Evolutionary conservation across 495 filamentous ascomycete genomes (phyloP).

Genomic region (Aspergillus panamensis): DNA sequence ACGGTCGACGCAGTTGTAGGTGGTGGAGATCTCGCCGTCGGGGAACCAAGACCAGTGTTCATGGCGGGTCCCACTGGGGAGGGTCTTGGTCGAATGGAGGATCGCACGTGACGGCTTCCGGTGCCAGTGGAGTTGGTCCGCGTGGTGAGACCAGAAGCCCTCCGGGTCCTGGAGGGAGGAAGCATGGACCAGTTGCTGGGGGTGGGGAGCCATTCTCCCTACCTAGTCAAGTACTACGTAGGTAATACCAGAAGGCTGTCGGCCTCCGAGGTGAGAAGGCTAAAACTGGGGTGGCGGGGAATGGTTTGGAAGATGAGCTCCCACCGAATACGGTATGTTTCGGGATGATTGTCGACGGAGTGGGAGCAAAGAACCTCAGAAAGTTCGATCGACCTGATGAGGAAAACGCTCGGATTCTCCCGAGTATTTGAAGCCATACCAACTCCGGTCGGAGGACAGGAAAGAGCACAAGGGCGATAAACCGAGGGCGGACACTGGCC

Average conservation of each 20-base stretch:
- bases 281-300: too few species aligned
- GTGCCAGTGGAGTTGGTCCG: slow-evolving; percentile 75
- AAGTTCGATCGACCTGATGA: background rate
- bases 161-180: slow-evolving; percentile 53
- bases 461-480: background rate
- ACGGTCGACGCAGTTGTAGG: slow-evolving; percentile 85
- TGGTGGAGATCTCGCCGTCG: slow-evolving; percentile 82
- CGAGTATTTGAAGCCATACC: background rate
- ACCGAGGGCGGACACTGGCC: slow-evolving; percentile 7
- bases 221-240: too few species aligned
- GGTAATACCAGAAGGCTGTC: too few species aligned
- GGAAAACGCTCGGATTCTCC: background rate
- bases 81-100: slow-evolving; percentile 41
- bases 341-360: too few species aligned
- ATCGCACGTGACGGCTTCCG: slow-evolving; percentile 51
- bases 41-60: slow-evolving; percentile 84
- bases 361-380: too few species aligned
- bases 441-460: background rate
- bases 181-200: slow-evolving; percentile 38
- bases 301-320: too few species aligned
- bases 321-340: too few species aligned
- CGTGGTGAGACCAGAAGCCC: slow-evolving; percentile 74
- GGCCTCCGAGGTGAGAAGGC: background rate
- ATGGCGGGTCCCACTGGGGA: slow-evolving; percentile 48
- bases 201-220: slow-evolving; percentile 26